These are phyloP conservation scores for Plantago lanceolata DNA, from an alignment of 305 asterid genomes.

Conservation along the genomic window DNA sequence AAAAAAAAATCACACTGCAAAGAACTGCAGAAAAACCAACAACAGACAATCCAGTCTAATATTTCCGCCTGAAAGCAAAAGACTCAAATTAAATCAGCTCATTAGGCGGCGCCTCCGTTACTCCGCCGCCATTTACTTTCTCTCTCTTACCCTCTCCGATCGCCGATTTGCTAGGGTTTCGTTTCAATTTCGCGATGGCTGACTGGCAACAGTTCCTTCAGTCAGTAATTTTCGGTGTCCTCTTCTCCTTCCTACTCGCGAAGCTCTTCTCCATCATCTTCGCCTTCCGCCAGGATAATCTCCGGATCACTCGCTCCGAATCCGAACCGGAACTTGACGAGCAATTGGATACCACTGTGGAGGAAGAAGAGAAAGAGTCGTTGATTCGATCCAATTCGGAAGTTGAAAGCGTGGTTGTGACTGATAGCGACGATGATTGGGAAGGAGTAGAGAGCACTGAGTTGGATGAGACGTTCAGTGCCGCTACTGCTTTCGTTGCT, in stretches of 20 bases:
- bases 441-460: slow-evolving; percentile 99
- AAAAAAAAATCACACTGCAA: slow-evolving; percentile 16
- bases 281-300: slow-evolving; percentile 86
- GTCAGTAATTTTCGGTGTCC: slow-evolving; percentile 59
- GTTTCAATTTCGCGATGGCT: slow-evolving; percentile 35
- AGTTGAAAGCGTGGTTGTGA: slow-evolving; percentile 21
- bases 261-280: slow-evolving; percentile 78
- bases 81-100: background rate
- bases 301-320: slow-evolving; percentile 62
- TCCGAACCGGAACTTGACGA: slow-evolving; percentile 26
- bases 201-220: slow-evolving; percentile 71
- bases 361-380: slow-evolving; percentile 49
- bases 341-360: slow-evolving; percentile 22
- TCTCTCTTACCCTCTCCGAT: background rate
- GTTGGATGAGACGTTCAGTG: slow-evolving; percentile 88
- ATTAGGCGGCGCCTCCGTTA: slow-evolving; percentile 13
- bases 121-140: background rate
- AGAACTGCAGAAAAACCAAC: slow-evolving; percentile 24
- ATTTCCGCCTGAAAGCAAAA: slow-evolving; percentile 10
- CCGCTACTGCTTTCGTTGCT: slow-evolving; percentile 96
- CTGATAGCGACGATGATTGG: slow-evolving; percentile 76
- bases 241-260: slow-evolving; percentile 86
- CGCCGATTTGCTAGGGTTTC: slow-evolving; percentile 18
- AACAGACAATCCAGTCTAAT: slow-evolving; percentile 20
- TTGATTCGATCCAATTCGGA: slow-evolving; percentile 31